Conservation (phyloP, 768 basidiomycete genomes). For the Butyriboletus loyo region DNA sequence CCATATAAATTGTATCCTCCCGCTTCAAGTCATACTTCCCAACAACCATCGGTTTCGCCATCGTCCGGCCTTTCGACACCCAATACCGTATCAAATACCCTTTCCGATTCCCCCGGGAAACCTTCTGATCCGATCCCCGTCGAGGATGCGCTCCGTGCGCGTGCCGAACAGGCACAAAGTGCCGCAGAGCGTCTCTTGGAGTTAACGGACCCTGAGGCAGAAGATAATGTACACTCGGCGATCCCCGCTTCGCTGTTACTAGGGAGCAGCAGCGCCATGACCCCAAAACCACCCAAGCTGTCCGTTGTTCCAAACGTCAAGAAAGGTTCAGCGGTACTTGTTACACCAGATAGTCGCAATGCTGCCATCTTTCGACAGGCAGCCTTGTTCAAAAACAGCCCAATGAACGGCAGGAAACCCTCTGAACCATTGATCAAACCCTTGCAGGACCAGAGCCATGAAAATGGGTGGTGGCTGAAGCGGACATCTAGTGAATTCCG, state of each 20-base stretch:
- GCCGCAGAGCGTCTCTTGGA: constrained; percentile 87
- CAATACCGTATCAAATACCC: constrained; percentile 52
- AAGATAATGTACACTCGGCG: constrained; percentile 46
- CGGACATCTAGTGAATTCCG: constrained; percentile 59
- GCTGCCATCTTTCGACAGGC: constrained; percentile 67
- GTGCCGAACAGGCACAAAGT: constrained; percentile 91
- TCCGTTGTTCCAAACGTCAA: constrained; percentile 34
- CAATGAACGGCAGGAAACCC: constrained; percentile 49
- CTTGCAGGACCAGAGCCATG: constrained; percentile 61
- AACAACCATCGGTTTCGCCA: constrained; percentile 50
- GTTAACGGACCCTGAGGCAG: constrained; percentile 77
- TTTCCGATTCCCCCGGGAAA: constrained; percentile 52
- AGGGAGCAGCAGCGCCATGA: constrained; percentile 36
- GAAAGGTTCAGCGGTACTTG: constrained; percentile 39
- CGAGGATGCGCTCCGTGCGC: constrained; percentile 82
- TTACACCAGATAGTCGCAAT: constrained; percentile 64
- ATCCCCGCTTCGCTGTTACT: constrained; percentile 55
- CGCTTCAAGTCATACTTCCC: constrained; percentile 37
- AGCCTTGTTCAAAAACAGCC: constrained; percentile 80
- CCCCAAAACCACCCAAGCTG: constrained; percentile 39
- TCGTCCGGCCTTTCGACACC: constrained; percentile 50
- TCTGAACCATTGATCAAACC: constrained; percentile 65
- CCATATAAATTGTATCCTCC: constrained; percentile 54
- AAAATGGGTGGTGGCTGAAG: constrained; percentile 84
- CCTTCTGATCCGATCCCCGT: constrained; percentile 50